phyloP scores from a whole-genome alignment of 2,329 filamentous ascomycete species.

The Colletotrichum musae region DNA sequence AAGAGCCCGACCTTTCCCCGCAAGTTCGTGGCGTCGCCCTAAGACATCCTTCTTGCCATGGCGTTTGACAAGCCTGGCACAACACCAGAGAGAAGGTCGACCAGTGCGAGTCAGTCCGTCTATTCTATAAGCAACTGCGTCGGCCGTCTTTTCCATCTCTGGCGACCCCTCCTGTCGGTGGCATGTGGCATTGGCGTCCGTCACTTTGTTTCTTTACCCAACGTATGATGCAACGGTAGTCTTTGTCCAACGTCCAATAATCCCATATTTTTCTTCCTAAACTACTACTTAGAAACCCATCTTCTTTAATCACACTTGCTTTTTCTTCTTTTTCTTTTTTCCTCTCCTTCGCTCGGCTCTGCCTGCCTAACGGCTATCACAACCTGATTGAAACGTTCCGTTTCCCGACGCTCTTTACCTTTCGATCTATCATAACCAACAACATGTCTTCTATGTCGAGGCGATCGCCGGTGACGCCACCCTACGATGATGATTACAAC shows the following conservation, averaged over 20 bases:
- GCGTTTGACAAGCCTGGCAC: slow-evolving; percentile 40
- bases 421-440: not conserved
- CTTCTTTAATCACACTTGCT: slow-evolving; percentile 10
- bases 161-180: slow-evolving; percentile 24
- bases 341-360: not conserved
- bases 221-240: slow-evolving; percentile 26
- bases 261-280: not conserved
- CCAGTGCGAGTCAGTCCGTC: slow-evolving; percentile 32
- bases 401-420: slow-evolving; percentile 31
- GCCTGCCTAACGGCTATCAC: slow-evolving; percentile 13
- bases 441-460: slow-evolving; percentile 32
- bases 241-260: slow-evolving; percentile 2
- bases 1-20: slow-evolving; percentile 24
- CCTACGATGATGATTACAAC: slow-evolving; percentile 27
- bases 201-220: slow-evolving; percentile 19
- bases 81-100: slow-evolving; percentile 25
- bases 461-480: slow-evolving; percentile 37
- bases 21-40: slow-evolving; percentile 38
- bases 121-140: slow-evolving; percentile 35
- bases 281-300: not conserved
- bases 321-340: slow-evolving; percentile 11
- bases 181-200: slow-evolving; percentile 26
- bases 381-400: slow-evolving; percentile 3
- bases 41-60: slow-evolving; percentile 38
- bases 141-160: slow-evolving; percentile 34